Evolutionary conservation across 441 rosid species (phyloP).

Genomic region (Gossypium schwendimanii): DNA sequence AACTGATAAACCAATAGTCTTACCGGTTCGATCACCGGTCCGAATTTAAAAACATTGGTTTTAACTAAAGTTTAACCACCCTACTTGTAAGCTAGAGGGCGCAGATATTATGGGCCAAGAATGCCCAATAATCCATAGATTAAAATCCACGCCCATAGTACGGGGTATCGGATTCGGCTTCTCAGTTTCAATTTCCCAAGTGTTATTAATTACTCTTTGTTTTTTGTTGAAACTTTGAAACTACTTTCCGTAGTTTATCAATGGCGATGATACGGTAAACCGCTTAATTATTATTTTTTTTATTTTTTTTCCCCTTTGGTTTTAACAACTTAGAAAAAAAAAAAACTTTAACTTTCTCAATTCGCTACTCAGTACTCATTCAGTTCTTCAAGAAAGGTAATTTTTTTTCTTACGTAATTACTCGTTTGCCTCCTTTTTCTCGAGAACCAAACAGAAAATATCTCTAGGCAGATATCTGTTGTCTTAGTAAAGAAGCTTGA

Average conservation of each 20-base stretch:
- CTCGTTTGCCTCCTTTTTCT: slow-evolving; percentile 1
- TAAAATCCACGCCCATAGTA: background rate
- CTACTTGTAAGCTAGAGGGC: too few relatives aligned
- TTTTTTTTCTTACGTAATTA: background rate
- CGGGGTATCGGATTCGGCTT: too few relatives aligned
- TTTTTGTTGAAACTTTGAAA: background rate
- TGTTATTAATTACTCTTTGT: background rate
- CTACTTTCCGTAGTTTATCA: background rate
- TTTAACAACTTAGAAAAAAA: too few relatives aligned
- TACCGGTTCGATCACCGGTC: too few relatives aligned
- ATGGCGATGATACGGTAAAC: background rate
- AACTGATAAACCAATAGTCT: too few relatives aligned
- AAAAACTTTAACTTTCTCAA: background rate
- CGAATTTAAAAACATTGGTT: too few relatives aligned
- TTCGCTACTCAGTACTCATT: background rate
- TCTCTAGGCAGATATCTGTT: background rate
- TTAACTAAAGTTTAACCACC: too few relatives aligned
- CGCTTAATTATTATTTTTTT: background rate
- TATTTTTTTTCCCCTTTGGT: background rate
- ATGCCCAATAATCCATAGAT: too few relatives aligned
- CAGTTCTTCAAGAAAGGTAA: background rate
- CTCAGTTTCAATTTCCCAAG: background rate
- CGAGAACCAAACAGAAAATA: background rate
- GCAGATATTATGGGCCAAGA: too few relatives aligned
- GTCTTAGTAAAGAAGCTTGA: background rate